phyloP scores from a whole-genome alignment of 805 yeast genomes.

The Tetrapisispora arboricola region DNA sequence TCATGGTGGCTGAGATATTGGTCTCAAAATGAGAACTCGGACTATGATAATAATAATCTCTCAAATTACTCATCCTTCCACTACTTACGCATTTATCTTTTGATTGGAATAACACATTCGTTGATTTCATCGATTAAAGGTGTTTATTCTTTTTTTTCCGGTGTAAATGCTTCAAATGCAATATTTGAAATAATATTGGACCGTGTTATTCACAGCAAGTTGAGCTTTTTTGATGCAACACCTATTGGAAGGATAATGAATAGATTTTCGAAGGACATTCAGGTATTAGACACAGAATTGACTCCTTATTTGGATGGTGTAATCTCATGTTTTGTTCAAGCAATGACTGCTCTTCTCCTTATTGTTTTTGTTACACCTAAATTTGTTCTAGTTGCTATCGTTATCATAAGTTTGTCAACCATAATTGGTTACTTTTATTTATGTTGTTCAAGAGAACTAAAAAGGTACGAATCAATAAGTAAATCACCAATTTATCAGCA shows the following conservation, averaged over 20 bases:
- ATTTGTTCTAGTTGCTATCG: constrained; percentile 62
- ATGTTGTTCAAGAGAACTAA: constrained; percentile 79
- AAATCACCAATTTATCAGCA: constrained; percentile 96
- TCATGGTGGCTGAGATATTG: constrained; percentile 88
- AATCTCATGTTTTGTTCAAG: constrained; percentile 53
- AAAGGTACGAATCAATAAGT: constrained; percentile 78
- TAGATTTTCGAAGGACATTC: constrained; percentile 90
- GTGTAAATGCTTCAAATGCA: constrained; percentile 67
- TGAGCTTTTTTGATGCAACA: constrained; percentile 88
- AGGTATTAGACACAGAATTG: constrained; percentile 86
- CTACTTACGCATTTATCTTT: constrained; percentile 58
- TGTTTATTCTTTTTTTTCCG: constrained; percentile 50
- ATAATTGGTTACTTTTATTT: constrained; percentile 68
- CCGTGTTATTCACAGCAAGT: constrained; percentile 61
- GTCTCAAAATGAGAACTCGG: constrained; percentile 23
- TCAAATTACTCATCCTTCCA: constrained; percentile 23
- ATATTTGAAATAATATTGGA: constrained; percentile 58
- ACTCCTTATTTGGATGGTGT: constrained; percentile 71
- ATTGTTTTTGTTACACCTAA: constrained; percentile 79
- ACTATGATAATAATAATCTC: too few species aligned
- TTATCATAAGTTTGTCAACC: constrained; percentile 53
- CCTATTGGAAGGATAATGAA: constrained; percentile 96
- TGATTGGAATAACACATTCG: constrained; percentile 57
- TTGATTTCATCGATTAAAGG: constrained; percentile 52
- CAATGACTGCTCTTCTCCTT: constrained; percentile 58